phyloP scores from a whole-genome alignment of 2,329 filamentous ascomycete species.

The Teratosphaeria epicoccoides region DNA sequence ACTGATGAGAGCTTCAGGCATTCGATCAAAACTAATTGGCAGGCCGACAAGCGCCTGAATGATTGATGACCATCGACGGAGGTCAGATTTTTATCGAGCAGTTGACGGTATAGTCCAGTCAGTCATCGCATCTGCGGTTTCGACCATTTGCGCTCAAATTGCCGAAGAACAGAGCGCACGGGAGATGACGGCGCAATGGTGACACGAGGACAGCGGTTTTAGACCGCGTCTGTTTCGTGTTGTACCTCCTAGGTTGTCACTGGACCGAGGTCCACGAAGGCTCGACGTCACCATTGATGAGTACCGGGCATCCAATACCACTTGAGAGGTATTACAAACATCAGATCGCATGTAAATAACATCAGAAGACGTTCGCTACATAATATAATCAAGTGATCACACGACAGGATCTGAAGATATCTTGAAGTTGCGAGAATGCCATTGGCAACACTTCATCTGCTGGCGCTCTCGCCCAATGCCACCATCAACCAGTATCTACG shows the following conservation, averaged over 20 bases:
- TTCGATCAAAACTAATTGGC: too few species aligned
- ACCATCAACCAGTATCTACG: slow-evolving; percentile 32
- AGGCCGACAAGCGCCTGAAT: neutral
- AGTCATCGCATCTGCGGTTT: too few species aligned
- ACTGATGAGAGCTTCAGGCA: neutral
- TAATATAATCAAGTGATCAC: too few species aligned
- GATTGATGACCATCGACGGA: neutral
- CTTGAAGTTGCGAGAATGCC: slow-evolving; percentile 32
- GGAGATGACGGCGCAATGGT: too few species aligned
- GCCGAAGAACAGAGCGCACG: too few species aligned
- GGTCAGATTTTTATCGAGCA: neutral
- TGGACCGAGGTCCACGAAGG: neutral
- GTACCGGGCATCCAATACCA: too few species aligned
- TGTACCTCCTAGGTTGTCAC: neutral
- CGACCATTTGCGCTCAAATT: too few species aligned
- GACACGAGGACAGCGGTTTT: too few species aligned
- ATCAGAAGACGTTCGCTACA: neutral
- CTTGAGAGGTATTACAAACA: neutral
- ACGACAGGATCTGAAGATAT: neutral
- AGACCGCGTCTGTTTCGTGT: too few species aligned
- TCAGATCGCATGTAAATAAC: neutral
- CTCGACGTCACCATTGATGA: neutral
- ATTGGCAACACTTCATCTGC: slow-evolving; percentile 38
- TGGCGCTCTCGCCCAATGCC: slow-evolving; percentile 29
- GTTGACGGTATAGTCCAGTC: too few species aligned